Evolutionary conservation across 1,284 basidiomycete genomes (phyloP).

Genomic region (Boletus mariae): DNA sequence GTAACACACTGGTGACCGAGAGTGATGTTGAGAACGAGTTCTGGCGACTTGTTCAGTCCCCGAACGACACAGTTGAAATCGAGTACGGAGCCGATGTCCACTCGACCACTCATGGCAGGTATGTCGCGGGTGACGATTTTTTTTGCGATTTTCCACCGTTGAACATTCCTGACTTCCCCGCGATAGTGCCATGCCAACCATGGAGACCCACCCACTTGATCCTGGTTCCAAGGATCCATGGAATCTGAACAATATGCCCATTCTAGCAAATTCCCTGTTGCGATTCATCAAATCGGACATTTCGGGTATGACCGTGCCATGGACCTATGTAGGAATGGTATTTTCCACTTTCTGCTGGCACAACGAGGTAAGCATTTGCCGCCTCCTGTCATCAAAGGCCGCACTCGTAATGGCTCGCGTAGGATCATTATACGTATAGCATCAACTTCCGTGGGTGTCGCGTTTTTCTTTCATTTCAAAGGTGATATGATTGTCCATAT

Average conservation of each 20-base stretch:
- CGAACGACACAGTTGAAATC: slow-evolving; percentile 91
- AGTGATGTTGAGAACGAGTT: slow-evolving; percentile 94
- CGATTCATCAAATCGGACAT: slow-evolving; percentile 98
- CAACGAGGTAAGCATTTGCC: slow-evolving; percentile 71
- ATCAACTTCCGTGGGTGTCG: slow-evolving; percentile 82
- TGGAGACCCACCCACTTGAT: slow-evolving; percentile 88
- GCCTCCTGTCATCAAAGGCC: slow-evolving; percentile 16
- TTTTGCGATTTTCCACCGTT: slow-evolving; percentile 28
- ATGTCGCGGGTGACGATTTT: slow-evolving; percentile 25
- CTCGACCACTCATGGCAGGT: slow-evolving; percentile 96
- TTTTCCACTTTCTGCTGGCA: slow-evolving; percentile 99
- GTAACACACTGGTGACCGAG: slow-evolving; percentile 73
- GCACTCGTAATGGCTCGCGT: slow-evolving; percentile 19
- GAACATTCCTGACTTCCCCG: slow-evolving; percentile 16
- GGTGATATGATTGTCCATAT: slow-evolving; percentile 19
- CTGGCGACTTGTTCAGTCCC: slow-evolving; percentile 92
- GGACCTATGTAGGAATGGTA: slow-evolving; percentile 99
- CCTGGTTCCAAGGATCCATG: slow-evolving; percentile 89
- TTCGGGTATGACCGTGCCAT: slow-evolving; percentile 99
- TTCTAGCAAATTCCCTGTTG: slow-evolving; percentile 81
- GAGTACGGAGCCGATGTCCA: slow-evolving; percentile 99
- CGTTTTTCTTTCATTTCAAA: slow-evolving; percentile 14
- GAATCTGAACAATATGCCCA: slow-evolving; percentile 98
- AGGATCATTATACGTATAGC: slow-evolving; percentile 98
- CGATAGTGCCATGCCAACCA: slow-evolving; percentile 86